Conservation (phyloP, 2,329 filamentous ascomycete genomes). For the Fusarium subtropicale region DNA sequence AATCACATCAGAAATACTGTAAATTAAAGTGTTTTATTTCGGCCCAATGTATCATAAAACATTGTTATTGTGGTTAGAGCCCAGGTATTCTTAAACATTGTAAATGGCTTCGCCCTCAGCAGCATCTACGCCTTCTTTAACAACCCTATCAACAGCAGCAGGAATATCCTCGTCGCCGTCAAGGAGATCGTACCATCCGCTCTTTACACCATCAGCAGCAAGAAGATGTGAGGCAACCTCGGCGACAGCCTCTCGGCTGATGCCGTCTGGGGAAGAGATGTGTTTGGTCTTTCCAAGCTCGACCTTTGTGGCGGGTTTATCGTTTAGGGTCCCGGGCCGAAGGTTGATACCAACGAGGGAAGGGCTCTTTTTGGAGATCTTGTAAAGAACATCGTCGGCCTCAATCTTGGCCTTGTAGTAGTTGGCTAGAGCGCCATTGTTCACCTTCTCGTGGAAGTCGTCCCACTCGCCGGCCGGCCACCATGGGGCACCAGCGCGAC, state of each 20-base stretch:
- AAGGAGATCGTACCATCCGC: conserved; percentile 66
- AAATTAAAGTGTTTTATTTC: not conserved
- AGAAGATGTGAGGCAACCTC: conserved; percentile 67
- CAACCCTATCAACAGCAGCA: conserved; percentile 60
- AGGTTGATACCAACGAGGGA: conserved; percentile 64
- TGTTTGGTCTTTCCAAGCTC: conserved; percentile 60
- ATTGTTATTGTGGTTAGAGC: not conserved
- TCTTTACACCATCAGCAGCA: conserved; percentile 60
- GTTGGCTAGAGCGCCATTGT: conserved; percentile 56
- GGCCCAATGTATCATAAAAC: not conserved
- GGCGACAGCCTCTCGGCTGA: conserved; percentile 71
- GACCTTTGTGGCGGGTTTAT: conserved; percentile 61
- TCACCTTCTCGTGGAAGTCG: conserved; percentile 56
- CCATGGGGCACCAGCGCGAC: conserved; percentile 65
- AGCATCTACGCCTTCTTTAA: conserved; percentile 62
- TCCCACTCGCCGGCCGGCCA: conserved; percentile 65
- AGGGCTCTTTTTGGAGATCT: conserved; percentile 56
- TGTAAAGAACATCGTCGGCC: conserved; percentile 68
- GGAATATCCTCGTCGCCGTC: conserved; percentile 63
- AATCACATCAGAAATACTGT: not conserved
- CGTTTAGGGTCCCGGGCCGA: conserved; percentile 63
- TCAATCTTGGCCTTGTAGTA: conserved; percentile 72
- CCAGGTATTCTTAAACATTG: conserved; percentile 20
- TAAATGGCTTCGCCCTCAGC: conserved; percentile 64
- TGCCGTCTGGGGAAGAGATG: conserved; percentile 48